phyloP scores from a whole-genome alignment of 768 basidiomycete species.

The Leucosporidium creatinivorum region DNA sequence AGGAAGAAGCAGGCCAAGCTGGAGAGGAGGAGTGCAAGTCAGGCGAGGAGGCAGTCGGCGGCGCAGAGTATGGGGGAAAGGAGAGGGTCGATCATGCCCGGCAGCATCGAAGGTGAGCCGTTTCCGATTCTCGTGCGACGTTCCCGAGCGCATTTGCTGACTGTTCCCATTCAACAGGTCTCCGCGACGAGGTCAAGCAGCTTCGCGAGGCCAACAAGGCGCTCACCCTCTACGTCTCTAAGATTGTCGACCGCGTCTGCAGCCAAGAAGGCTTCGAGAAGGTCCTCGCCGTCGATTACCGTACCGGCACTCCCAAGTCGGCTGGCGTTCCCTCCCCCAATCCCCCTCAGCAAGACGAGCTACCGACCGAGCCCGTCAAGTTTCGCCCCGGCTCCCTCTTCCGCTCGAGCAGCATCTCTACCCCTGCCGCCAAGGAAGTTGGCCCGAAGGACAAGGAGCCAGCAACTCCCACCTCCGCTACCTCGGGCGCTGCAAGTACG shows the following conservation, averaged over 20 bases:
- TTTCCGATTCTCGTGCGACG: background rate
- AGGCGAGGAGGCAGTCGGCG: background rate
- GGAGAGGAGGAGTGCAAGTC: slow-evolving; percentile 6
- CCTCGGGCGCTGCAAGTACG: background rate
- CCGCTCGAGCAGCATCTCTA: background rate
- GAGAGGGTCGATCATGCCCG: too few species aligned
- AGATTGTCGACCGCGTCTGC: slow-evolving; percentile 96
- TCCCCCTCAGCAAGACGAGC: slow-evolving; percentile 11
- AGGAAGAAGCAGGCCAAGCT: background rate
- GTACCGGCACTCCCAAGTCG: slow-evolving; percentile 20
- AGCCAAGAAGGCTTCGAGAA: slow-evolving; percentile 95
- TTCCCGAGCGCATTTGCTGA: background rate
- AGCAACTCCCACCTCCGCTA: background rate
- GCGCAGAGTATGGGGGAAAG: too few species aligned
- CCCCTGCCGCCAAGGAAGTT: background rate
- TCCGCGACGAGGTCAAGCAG: slow-evolving; percentile 25
- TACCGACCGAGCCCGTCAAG: slow-evolving; percentile 44
- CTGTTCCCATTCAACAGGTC: background rate
- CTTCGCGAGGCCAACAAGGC: slow-evolving; percentile 46
- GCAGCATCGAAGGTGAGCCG: slow-evolving; percentile 1
- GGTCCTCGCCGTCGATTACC: slow-evolving; percentile 72
- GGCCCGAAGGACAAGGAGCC: background rate
- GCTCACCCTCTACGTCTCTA: slow-evolving; percentile 86
- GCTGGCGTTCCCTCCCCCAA: background rate
- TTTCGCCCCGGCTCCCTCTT: slow-evolving; percentile 17